Percentiles rank a stretch among this genome's conserved stretches.
These are phyloP conservation scores for Ophiocordyceps sinensis DNA, from an alignment of 2,329 filamentous ascomycete species.

Conservation along the genomic window DNA sequence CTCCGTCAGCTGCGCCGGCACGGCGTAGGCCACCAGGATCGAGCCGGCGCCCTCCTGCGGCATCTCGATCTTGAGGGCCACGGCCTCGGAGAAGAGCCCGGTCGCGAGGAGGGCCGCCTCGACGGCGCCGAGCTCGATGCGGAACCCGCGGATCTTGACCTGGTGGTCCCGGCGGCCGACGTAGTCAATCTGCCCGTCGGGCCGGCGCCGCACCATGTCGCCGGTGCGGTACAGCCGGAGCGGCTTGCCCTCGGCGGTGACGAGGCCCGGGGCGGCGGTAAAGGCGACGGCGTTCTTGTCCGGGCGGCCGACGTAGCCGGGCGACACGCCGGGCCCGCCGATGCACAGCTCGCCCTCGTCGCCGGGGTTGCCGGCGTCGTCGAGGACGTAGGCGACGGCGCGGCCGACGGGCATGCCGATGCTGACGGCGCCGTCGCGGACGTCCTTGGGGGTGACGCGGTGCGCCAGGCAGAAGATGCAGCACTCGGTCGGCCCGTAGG, in stretches of 20 bases:
- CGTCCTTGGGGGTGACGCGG: neutral
- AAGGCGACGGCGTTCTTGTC: neutral
- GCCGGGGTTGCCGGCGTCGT: neutral
- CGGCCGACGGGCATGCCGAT: neutral
- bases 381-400: neutral
- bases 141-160: conserved; percentile 12
- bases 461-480: neutral
- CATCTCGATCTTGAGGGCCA: neutral
- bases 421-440: neutral
- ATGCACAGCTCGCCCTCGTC: conserved; percentile 2
- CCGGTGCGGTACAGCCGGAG: conserved; percentile 9
- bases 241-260: neutral
- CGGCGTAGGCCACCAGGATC: conserved; percentile 1
- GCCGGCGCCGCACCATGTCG: conserved; percentile 6
- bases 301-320: neutral
- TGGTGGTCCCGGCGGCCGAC: conserved; percentile 11
- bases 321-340: neutral
- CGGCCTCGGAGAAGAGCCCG: neutral
- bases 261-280: neutral
- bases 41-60: neutral
- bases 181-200: conserved; percentile 9
- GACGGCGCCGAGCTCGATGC: conserved; percentile 9
- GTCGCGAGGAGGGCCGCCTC: conserved; percentile 2
- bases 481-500: neutral
- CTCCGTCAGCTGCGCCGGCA: neutral